These are phyloP conservation scores for Claviceps sp. DNA, from an alignment of 2,329 filamentous ascomycete genomes.

Conservation along the genomic window DNA sequence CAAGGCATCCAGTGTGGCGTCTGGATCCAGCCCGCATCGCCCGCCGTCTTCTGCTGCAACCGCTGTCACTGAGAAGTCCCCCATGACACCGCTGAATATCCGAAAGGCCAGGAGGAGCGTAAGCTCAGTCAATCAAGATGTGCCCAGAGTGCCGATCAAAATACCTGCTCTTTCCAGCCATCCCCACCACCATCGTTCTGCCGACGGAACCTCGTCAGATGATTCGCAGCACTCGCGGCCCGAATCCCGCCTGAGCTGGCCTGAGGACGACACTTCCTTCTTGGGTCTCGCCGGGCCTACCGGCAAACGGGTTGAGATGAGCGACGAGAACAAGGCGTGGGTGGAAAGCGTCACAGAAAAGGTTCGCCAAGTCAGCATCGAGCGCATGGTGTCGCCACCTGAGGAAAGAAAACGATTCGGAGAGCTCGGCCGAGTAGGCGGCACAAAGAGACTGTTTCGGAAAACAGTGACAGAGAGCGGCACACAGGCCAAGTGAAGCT, in stretches of 20 bases:
- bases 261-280: slow-evolving; percentile 42
- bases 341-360: slow-evolving; percentile 74
- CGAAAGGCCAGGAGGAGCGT: slow-evolving; percentile 39
- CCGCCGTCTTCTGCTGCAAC: slow-evolving; percentile 27
- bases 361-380: slow-evolving; percentile 56
- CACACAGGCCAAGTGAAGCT: slow-evolving; percentile 10
- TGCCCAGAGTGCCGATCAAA: slow-evolving; percentile 22
- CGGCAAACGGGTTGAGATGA: slow-evolving; percentile 50
- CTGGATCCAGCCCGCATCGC: slow-evolving; percentile 26
- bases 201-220: slow-evolving; percentile 31
- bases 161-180: slow-evolving; percentile 28
- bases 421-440: slow-evolving; percentile 58
- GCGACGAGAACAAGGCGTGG: slow-evolving; percentile 64
- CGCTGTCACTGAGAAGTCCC: slow-evolving; percentile 15
- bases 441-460: slow-evolving; percentile 58
- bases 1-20: slow-evolving; percentile 11
- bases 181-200: slow-evolving; percentile 6
- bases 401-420: slow-evolving; percentile 38
- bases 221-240: slow-evolving; percentile 33
- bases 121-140: slow-evolving; percentile 21
- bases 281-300: slow-evolving; percentile 61
- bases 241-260: slow-evolving; percentile 42
- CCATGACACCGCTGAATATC: slow-evolving; percentile 37
- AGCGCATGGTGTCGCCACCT: slow-evolving; percentile 24
- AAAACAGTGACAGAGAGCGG: slow-evolving; percentile 19